Evolutionary conservation across 371 early-diverging fungal genomes (phyloP).

Genomic region (Dentiscutata heterogama): DNA sequence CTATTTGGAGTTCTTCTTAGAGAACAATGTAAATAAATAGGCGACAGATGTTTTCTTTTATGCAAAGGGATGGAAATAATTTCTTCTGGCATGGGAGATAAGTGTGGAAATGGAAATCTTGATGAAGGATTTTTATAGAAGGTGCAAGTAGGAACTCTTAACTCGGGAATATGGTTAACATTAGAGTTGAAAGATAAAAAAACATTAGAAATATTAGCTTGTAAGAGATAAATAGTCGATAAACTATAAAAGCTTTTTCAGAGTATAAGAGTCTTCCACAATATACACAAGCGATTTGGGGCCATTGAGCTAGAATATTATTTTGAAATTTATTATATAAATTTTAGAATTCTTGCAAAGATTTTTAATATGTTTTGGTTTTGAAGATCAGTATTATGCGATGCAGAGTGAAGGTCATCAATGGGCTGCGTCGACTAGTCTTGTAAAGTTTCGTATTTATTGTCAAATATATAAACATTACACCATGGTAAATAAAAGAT

Average conservation of each 20-base stretch:
- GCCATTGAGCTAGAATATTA: too few relatives aligned
- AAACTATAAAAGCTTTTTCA: background rate
- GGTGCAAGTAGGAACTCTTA: background rate
- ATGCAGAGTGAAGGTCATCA: too few relatives aligned
- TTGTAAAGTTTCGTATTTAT: too few relatives aligned
- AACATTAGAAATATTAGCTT: conserved; percentile 1
- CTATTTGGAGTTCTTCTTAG: too few relatives aligned
- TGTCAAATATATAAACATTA: too few relatives aligned
- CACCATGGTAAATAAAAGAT: too few relatives aligned
- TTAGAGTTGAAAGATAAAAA: background rate
- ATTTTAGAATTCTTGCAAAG: background rate
- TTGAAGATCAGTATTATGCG: too few relatives aligned
- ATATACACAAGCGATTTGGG: conserved; percentile 5
- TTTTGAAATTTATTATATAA: conserved; percentile 28
- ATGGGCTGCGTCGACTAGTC: too few relatives aligned
- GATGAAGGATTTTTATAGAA: background rate
- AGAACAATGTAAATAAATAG: background rate
- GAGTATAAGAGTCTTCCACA: conserved; percentile 15
- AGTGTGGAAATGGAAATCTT: background rate
- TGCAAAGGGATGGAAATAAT: background rate
- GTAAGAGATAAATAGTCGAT: background rate
- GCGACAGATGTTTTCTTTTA: background rate
- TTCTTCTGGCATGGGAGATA: background rate
- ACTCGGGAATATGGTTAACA: background rate
- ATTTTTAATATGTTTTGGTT: background rate